Base-by-base conservation (phyloP, 805 yeast species). In the Candida anglica region DNA sequence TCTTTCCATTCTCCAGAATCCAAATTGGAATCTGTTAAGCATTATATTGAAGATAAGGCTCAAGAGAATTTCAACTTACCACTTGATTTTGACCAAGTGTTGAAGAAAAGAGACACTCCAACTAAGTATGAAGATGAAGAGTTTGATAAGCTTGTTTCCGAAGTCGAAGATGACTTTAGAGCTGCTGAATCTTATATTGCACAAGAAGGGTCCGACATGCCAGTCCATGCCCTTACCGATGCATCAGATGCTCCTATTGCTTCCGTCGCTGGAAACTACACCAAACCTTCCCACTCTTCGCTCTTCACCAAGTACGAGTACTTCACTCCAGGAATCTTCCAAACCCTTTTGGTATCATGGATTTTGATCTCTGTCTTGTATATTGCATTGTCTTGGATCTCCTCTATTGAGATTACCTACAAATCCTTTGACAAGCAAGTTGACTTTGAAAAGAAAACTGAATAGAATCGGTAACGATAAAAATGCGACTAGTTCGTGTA, bases 281-380 rank as follows among this genome's bases (percentile, higher is more conserved):
- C 25, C 31, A 30, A 19, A 37, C 6, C 25, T 8, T 27, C 16
- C 17, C 30, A 44, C 34, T 58, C 66, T 9, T 71, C 71, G 36
- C 58, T 84, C 37, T 82, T 85, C 56, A 73, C 77, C 38, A 66
- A 71, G 40, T 85, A 84, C 58, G 74, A 73, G 48, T 81, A 78
- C 55, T 84, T 86, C 66, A 73, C 87, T 9, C 80, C 89, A 11
- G 97, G 95, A 15, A 66, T 91, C 39, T 77, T 86, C 62, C 82
- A 84, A 79, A 72, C 82, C 36, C 60, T 82, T 39, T 58, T 89
- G 27, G 87, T 86, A 13, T 68, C 86, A 3, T 55, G 73, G 9
- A 56, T 86, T 41, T 63, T 88, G 43, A 37, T 86, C 15, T 60
- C 59, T 22, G 67, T 86, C 26, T 63, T 86, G 36, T 51, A 67